Evolutionary conservation across 1,284 basidiomycete species (phyloP), one percentile per base, ranked within the genome.

Genomic region (Thelephora terrestris): DNA sequence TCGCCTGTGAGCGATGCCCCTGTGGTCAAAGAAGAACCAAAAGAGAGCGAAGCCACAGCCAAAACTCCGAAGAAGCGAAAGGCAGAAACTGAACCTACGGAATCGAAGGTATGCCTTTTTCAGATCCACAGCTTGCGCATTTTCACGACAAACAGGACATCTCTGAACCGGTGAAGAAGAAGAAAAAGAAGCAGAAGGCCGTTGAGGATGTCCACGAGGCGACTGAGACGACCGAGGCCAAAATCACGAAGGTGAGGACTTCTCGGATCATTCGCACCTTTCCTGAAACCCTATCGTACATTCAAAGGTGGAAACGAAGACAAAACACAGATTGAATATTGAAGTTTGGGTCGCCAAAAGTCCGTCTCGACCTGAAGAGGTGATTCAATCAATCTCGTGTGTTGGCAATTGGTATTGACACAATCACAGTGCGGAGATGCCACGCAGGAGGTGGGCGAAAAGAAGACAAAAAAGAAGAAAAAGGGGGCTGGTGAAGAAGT

Each of bases 1-100:
- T 76, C 76, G 45, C 67, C 67, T 35, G 53, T 57, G 23, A 49
- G 54, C 32, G n/a, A 49, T n/a, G 43, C 51, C 39, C 51, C 57
- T 52, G 49, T 39, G 49, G 53, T 57, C 42, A 49, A 21, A 10
- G 20, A 17, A 7, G 12, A 42, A 5, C 9, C 16, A 14, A 7
- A 42, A 12, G 12, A 42, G 9, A 21, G 17, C n/a, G n/a, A 23
- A 20, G 14, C 39, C 12, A 12, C 17, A 5, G 10, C 17, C 14
- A 12, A 21, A 21, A 2, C 16, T 42, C 21, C 39, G n/a, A 20
- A 23, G 21, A 42, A 25, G n/a, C 12, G 25, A 42, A 49, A 52
- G 37, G 40, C 45, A 21, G 50, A 42, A 42, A 12, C 17, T 2
- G 17, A 42, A 42, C 6, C 20, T 6, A 10, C 20, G 21, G 39